These are phyloP conservation scores for Lecanosticta acicola DNA, from an alignment of 2,329 filamentous ascomycete genomes.

Conservation along the genomic window DNA sequence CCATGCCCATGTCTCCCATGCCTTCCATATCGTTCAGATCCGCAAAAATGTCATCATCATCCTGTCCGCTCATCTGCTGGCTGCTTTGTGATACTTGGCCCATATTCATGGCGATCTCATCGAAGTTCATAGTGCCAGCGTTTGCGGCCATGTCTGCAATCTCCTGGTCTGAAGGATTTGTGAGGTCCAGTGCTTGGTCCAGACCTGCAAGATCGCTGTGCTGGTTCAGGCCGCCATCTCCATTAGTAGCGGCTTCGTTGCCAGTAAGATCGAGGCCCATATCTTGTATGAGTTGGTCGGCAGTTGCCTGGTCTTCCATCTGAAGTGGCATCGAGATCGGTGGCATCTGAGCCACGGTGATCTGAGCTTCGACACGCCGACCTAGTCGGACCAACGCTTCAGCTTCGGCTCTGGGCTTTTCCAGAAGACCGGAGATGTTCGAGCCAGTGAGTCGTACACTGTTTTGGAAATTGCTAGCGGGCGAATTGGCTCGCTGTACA, in stretches of 20 bases:
- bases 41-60: slow-evolving; percentile 40
- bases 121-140: slow-evolving; percentile 24
- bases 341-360: slow-evolving; percentile 57
- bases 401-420: slow-evolving; percentile 54
- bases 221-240: slow-evolving; percentile 13
- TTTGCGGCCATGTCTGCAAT: slow-evolving; percentile 20
- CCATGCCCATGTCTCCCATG: slow-evolving; percentile 22
- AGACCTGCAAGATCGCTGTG: slow-evolving; percentile 20
- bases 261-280: slow-evolving; percentile 27
- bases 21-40: slow-evolving; percentile 35
- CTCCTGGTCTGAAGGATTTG: slow-evolving; percentile 17
- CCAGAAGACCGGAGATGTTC: slow-evolving; percentile 50
- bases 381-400: slow-evolving; percentile 36
- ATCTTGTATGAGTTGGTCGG: slow-evolving; percentile 33
- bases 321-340: slow-evolving; percentile 24
- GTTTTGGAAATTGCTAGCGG: slow-evolving; percentile 31
- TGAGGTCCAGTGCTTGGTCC: slow-evolving; percentile 13
- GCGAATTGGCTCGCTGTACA: slow-evolving; percentile 20
- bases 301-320: slow-evolving; percentile 16
- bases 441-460: slow-evolving; percentile 45
- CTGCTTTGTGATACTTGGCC: slow-evolving; percentile 18
- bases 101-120: slow-evolving; percentile 16
- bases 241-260: slow-evolving; percentile 11
- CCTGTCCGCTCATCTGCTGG: slow-evolving; percentile 27
- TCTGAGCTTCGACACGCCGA: slow-evolving; percentile 30